Percentiles rank a stretch among this genome's conserved stretches.
Evolutionary conservation across 2,329 filamentous ascomycete genomes (phyloP).

Genomic region (Monosporascus sp.): DNA sequence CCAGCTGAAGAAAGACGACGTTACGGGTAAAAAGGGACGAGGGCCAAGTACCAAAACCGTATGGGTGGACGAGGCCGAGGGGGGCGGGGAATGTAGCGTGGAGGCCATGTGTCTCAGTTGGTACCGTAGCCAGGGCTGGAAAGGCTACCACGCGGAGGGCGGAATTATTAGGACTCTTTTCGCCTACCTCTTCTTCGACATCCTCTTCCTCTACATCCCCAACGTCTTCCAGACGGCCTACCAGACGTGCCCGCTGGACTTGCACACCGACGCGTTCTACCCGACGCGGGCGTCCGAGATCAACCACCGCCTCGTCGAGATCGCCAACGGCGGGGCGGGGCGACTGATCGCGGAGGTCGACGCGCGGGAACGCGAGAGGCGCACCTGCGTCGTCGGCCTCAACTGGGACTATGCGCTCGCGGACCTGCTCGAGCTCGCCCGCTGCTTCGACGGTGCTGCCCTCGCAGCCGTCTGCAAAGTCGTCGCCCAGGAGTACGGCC

Average conservation of each 20-base stretch:
- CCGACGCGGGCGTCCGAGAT: slow-evolving; percentile 82
- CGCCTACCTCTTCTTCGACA: slow-evolving; percentile 86
- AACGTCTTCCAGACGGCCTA: slow-evolving; percentile 97
- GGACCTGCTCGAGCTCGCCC: slow-evolving; percentile 74
- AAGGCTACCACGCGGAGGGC: slow-evolving; percentile 90
- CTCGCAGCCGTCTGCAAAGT: slow-evolving; percentile 86
- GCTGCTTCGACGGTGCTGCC: slow-evolving; percentile 74
- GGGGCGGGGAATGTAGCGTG: slow-evolving; percentile 72
- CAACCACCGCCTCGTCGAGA: slow-evolving; percentile 78
- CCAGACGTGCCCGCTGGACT: slow-evolving; percentile 87
- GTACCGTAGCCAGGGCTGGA: slow-evolving; percentile 82
- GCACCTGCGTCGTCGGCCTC: slow-evolving; percentile 84
- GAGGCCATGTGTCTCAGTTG: slow-evolving; percentile 90
- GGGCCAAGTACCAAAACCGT: slow-evolving; percentile 65
- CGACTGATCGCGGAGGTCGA: slow-evolving; percentile 65
- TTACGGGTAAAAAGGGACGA: slow-evolving; percentile 32
- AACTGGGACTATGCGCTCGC: slow-evolving; percentile 82
- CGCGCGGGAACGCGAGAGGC: slow-evolving; percentile 59
- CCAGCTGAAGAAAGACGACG: slow-evolving; percentile 62
- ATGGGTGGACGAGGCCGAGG: slow-evolving; percentile 77
- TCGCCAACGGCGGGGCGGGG: slow-evolving; percentile 75
- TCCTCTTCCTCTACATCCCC: slow-evolving; percentile 87
- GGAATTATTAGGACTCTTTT: slow-evolving; percentile 89
- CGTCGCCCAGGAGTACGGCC: slow-evolving; percentile 89
- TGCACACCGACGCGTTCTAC: slow-evolving; percentile 92